Evolutionary conservation across 768 basidiomycete species (phyloP).

Genomic region (Lentinula guzmanii): DNA sequence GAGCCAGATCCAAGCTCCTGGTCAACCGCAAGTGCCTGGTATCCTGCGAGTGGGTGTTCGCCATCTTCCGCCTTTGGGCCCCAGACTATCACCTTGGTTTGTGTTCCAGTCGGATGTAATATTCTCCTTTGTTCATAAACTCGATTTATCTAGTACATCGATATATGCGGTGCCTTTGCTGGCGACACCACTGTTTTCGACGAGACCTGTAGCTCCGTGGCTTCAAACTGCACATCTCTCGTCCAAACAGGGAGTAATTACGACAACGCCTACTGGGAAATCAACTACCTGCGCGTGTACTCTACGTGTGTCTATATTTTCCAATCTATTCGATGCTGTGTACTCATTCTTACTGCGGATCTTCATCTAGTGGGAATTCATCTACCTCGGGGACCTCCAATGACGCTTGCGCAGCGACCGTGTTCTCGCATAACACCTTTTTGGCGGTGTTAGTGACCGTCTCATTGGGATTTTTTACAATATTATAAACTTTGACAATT

Average conservation of each 20-base stretch:
- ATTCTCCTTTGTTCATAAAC: too few species aligned
- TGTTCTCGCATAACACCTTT: background rate
- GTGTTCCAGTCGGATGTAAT: background rate
- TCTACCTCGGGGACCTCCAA: background rate
- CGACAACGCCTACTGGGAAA: conserved; percentile 33
- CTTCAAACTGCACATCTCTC: conserved; percentile 22
- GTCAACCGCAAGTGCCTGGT: background rate
- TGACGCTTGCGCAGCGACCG: background rate
- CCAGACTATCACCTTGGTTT: background rate
- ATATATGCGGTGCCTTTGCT: conserved; percentile 1
- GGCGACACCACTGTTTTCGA: background rate
- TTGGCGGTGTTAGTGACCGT: background rate
- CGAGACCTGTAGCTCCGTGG: background rate
- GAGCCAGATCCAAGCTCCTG: conserved; percentile 1
- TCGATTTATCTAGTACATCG: background rate
- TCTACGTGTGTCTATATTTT: conserved; percentile 6
- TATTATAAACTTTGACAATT: background rate
- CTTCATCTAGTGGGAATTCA: background rate
- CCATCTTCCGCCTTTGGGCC: background rate
- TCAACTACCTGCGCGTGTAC: conserved; percentile 32
- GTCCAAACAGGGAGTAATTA: conserved; percentile 23
- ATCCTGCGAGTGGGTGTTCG: background rate
- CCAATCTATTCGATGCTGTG: background rate
- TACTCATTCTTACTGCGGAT: background rate
- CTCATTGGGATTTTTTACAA: background rate